A percentile compares a stretch with the other conserved stretches of the same genome.
Conservation (phyloP, 805 yeast species). For the Teunomyces kruisii region DNA sequence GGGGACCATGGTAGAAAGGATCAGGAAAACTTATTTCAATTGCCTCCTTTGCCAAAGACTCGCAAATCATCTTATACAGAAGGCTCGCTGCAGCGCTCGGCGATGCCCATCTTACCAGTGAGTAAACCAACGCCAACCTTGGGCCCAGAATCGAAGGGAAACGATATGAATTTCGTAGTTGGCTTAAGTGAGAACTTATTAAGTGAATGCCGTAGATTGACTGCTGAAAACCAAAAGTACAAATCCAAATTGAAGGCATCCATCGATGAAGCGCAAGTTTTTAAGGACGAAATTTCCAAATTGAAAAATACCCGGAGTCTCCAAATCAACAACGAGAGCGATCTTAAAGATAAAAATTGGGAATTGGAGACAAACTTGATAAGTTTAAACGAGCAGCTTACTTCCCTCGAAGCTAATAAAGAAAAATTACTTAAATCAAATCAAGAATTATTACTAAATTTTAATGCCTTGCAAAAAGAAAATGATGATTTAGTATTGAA, state of each 20-base stretch:
- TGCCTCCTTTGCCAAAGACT: slow-evolving; percentile 10
- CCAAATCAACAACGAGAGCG: slow-evolving; percentile 44
- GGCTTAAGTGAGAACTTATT: slow-evolving; percentile 72
- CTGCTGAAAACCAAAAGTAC: slow-evolving; percentile 57
- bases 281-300: slow-evolving; percentile 33
- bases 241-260: slow-evolving; percentile 41
- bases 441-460: slow-evolving; percentile 32
- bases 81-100: neutral
- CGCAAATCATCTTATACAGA: neutral
- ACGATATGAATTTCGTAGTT: slow-evolving; percentile 70
- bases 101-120: neutral
- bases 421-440: slow-evolving; percentile 32
- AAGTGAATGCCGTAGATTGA: slow-evolving; percentile 67
- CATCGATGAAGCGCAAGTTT: slow-evolving; percentile 43
- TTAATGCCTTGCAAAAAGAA: slow-evolving; percentile 39
- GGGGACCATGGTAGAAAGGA: slow-evolving; percentile 6
- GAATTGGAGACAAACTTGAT: slow-evolving; percentile 58
- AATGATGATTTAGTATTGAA: slow-evolving; percentile 47
- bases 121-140: slow-evolving; percentile 30
- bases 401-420: slow-evolving; percentile 39
- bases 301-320: slow-evolving; percentile 33
- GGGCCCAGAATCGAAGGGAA: slow-evolving; percentile 48
- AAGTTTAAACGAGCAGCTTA: slow-evolving; percentile 43
- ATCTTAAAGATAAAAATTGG: slow-evolving; percentile 61
- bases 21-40: slow-evolving; percentile 16